Percentiles rank a stretch among this genome's conserved stretches.
Evolutionary conservation across 441 rosid genomes (phyloP).

Genomic region (Isatis lusitanica): DNA sequence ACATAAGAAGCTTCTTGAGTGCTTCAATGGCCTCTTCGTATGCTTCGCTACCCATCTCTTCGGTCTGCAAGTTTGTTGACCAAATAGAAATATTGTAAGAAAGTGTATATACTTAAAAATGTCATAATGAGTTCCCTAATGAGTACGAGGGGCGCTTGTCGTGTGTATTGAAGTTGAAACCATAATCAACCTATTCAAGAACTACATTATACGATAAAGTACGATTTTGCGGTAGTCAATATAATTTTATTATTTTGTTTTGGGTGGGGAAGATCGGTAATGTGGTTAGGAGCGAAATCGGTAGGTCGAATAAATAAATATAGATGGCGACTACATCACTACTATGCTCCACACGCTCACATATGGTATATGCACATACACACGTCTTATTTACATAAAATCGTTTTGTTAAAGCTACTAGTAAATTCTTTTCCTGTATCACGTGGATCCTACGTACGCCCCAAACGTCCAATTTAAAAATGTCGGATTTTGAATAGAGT

Average conservation of each 20-base stretch:
- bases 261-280: conserved; percentile 5
- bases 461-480: conserved; percentile 18
- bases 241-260: neutral
- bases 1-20: conserved; percentile 86
- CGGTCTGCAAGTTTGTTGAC: conserved; percentile 48
- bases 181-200: conserved; percentile 28
- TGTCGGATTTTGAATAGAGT: conserved; percentile 1
- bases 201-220: conserved; percentile 19
- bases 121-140: neutral
- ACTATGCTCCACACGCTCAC: conserved; percentile 28
- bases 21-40: conserved; percentile 83
- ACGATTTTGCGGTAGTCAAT: neutral
- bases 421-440: conserved; percentile 13
- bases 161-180: conserved; percentile 18
- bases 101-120: neutral
- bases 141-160: conserved; percentile 17
- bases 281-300: conserved; percentile 27
- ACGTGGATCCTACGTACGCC: conserved; percentile 35
- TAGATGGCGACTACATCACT: conserved; percentile 27
- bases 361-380: conserved; percentile 4
- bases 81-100: conserved; percentile 7
- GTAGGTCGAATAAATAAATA: conserved; percentile 31
- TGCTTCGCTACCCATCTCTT: conserved; percentile 71
- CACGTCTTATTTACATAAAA: conserved; percentile 22
- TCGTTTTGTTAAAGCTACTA: conserved; percentile 15